Evolutionary conservation across 345 rosid species (phyloP), one percentile per base, ranked within the genome.

Genomic region (Euphorbia lathyris): DNA sequence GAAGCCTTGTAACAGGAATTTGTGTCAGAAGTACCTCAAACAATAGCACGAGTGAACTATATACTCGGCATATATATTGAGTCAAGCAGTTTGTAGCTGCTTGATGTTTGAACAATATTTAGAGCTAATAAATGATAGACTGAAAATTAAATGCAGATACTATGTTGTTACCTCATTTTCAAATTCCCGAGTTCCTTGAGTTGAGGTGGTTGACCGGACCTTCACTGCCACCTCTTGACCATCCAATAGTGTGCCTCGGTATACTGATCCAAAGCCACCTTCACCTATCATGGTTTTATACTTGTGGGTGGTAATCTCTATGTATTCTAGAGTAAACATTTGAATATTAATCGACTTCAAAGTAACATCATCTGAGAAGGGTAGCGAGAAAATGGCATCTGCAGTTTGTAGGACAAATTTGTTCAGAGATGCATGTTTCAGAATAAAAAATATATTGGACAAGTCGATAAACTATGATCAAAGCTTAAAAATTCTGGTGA

Each of bases 371-470:
- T 81, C 83, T 10, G 50, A 69, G 72, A 84, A 82, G 43, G 75
- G 67, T 36, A 85, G 7, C 20, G 90, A 76, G 82, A 78, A 88
- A 26, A 82, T 79, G 65, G 80, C 72, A 78, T 82, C 90, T 86
- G 82, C 86, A 77, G 63, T 55, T 65, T 45, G 51, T 63, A 17
- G 60, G 43, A 58, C 50, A 69, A 32, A 25, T 29, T 75, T 8
- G 7, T 25, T 78, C 19, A 73, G 69, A 70, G n/a, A 66, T 66
- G 36, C 40, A 47, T 68, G 36, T 69, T 68, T 68, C 10, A 1
- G 50, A n/a, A 23, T 30, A 27, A 20, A 52, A 61, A 13, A 25
- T 13, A 22, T 17, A 57, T 62, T 9, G 12, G 38, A 68, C 34
- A 56, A 57, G 30, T 30, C 40, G 25, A 36, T 45, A 72, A 64